phyloP scores from a whole-genome alignment of 768 basidiomycete genomes.

The Lactarius quietus region DNA sequence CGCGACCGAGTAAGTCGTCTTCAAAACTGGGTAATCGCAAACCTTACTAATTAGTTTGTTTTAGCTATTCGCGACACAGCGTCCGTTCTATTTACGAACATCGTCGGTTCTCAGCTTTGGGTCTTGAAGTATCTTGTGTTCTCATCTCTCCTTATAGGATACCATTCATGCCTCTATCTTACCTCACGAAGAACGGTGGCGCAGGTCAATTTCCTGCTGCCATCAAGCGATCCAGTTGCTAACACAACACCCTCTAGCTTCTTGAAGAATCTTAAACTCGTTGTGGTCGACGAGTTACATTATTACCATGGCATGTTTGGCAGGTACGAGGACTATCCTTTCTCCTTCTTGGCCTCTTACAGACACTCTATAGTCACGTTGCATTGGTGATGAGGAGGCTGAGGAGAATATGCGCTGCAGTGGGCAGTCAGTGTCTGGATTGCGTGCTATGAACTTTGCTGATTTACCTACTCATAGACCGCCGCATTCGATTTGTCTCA shows the following conservation, averaged over 20 bases:
- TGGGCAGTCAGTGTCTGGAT: constrained; percentile 53
- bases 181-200: constrained; percentile 81
- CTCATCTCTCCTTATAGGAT: constrained; percentile 46
- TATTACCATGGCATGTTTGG: constrained; percentile 81
- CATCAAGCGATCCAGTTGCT: constrained; percentile 12
- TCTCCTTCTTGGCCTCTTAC: neutral
- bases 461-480: constrained; percentile 40
- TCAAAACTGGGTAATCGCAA: neutral
- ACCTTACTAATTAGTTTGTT: neutral
- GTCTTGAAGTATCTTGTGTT: constrained; percentile 22
- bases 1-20: constrained; percentile 47
- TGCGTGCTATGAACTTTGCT: neutral
- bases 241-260: constrained; percentile 46
- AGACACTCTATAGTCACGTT: constrained; percentile 54
- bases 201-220: constrained; percentile 44
- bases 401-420: constrained; percentile 66
- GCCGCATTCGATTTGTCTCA: constrained; percentile 61
- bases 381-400: constrained; percentile 76
- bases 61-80: constrained; percentile 67
- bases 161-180: constrained; percentile 83
- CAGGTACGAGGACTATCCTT: constrained; percentile 44
- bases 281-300: constrained; percentile 85
- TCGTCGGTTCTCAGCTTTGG: constrained; percentile 42
- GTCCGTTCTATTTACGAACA: constrained; percentile 87
- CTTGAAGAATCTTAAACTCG: constrained; percentile 68